These are phyloP conservation scores for Pythium chondricola DNA, from an alignment of 352 stramenopile species.

Conservation along the genomic window DNA sequence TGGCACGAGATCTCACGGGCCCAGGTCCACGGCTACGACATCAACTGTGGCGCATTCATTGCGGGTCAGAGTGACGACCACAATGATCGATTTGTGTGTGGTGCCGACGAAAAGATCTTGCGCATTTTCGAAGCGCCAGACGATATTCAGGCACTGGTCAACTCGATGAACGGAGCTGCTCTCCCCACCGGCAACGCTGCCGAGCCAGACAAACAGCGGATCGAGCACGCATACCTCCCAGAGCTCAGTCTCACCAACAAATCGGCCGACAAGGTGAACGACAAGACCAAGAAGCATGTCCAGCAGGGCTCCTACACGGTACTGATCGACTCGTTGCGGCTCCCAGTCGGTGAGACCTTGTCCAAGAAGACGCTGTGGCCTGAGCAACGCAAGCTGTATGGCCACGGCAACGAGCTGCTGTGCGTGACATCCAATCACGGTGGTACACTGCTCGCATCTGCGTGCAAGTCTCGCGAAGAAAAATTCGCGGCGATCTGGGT, in stretches of 20 bases:
- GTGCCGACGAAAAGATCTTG: conserved; percentile 82
- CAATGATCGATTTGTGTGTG: conserved; percentile 61
- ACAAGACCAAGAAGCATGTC: conserved; percentile 6
- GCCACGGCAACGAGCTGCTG: conserved; percentile 74
- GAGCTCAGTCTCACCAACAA: conserved; percentile 81
- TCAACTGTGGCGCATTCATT: conserved; percentile 70
- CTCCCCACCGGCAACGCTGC: not conserved
- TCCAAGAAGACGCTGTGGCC: conserved; percentile 69
- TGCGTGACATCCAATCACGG: conserved; percentile 51
- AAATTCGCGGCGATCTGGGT: conserved; percentile 54
- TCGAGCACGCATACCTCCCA: conserved; percentile 62
- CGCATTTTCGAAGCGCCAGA: conserved; percentile 65
- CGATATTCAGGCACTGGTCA: conserved; percentile 29
- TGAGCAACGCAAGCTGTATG: conserved; percentile 70
- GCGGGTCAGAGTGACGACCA: not conserved
- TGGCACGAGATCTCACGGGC: conserved; percentile 70
- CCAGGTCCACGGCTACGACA: conserved; percentile 77
- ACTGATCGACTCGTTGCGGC: conserved; percentile 5
- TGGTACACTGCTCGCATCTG: conserved; percentile 49
- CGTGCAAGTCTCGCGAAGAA: conserved; percentile 74
- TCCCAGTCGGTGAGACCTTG: conserved; percentile 61
- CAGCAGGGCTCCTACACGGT: conserved; percentile 23
- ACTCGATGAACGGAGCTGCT: conserved; percentile 11
- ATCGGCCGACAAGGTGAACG: conserved; percentile 8
- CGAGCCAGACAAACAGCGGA: not conserved